Evolutionary conservation across 1,284 basidiomycete species (phyloP).

Genomic region (Coniferiporia weirii): DNA sequence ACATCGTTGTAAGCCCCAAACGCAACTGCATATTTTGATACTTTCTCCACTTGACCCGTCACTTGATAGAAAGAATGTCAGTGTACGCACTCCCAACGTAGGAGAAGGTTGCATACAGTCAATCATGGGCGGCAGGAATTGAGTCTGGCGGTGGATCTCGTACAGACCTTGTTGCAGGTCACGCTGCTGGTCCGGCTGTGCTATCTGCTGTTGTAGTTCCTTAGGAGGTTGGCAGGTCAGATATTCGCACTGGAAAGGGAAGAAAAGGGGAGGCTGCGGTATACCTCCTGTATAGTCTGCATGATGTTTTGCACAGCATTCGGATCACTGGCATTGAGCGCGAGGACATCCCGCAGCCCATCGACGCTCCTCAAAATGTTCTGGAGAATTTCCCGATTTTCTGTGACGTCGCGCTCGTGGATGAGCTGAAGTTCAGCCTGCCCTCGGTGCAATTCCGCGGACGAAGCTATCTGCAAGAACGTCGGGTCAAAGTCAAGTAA

Average conservation of each 20-base stretch:
- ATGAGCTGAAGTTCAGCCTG: constrained; percentile 25
- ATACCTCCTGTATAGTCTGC: constrained; percentile 37
- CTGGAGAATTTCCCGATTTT: constrained; percentile 35
- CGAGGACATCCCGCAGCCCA: constrained; percentile 29
- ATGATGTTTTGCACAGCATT: constrained; percentile 33
- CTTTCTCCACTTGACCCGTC: constrained; percentile 36
- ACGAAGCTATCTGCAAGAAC: constrained; percentile 28
- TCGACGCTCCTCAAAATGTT: constrained; percentile 30
- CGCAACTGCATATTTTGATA: constrained; percentile 27
- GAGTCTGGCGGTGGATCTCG: constrained; percentile 31
- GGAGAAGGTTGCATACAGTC: constrained; percentile 28
- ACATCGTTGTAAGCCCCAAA: constrained; percentile 38
- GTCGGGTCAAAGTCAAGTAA: background rate
- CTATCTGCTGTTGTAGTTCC: constrained; percentile 25
- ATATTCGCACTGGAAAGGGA: constrained; percentile 1
- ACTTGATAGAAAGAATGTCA: constrained; percentile 25
- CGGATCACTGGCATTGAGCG: background rate
- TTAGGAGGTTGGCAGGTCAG: constrained; percentile 28
- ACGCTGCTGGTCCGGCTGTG: constrained; percentile 25
- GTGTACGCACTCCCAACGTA: background rate
- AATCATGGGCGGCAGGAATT: constrained; percentile 34
- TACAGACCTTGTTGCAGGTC: constrained; percentile 34
- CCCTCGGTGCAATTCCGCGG: constrained; percentile 27
- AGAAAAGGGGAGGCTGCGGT: constrained; percentile 7
- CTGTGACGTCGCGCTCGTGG: constrained; percentile 32